These are phyloP conservation scores for Globisporangium splendens DNA, from an alignment of 352 stramenopile species.

Conservation along the genomic window DNA sequence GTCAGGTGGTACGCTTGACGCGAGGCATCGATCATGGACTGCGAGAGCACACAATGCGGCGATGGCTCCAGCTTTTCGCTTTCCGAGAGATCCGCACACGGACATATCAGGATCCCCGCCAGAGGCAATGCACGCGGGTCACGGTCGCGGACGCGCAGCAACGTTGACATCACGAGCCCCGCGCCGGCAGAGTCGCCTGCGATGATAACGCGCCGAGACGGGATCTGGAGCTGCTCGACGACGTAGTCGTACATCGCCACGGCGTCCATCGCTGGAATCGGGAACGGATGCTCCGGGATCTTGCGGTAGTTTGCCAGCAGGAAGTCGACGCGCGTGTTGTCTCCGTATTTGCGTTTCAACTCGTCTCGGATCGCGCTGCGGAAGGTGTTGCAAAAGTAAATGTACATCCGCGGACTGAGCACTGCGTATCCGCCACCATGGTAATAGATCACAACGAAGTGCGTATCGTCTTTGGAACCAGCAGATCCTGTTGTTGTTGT, in stretches of 20 bases:
- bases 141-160: constrained; percentile 35
- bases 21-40: constrained; percentile 5
- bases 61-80: constrained; percentile 4
- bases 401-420: constrained; percentile 38
- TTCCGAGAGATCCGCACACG: constrained; percentile 23
- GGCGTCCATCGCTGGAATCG: constrained; percentile 28
- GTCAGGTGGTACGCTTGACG: constrained; percentile 11
- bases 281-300: constrained; percentile 35
- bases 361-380: constrained; percentile 19
- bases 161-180: constrained; percentile 37
- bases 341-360: constrained; percentile 1
- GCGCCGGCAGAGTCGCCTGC: constrained; percentile 46
- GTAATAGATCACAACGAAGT: constrained; percentile 34
- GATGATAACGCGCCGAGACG: constrained; percentile 34
- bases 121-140: constrained; percentile 16
- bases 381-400: constrained; percentile 22
- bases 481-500: neutral
- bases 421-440: constrained; percentile 44
- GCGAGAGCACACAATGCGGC: constrained; percentile 20
- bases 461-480: neutral
- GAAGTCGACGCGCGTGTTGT: constrained; percentile 23
- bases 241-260: constrained; percentile 41
- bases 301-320: constrained; percentile 57
- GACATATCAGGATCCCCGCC: constrained; percentile 30
- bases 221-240: constrained; percentile 21